Conservation (phyloP, 1,284 basidiomycete species). For the Pyrrhoderma noxium region DNA sequence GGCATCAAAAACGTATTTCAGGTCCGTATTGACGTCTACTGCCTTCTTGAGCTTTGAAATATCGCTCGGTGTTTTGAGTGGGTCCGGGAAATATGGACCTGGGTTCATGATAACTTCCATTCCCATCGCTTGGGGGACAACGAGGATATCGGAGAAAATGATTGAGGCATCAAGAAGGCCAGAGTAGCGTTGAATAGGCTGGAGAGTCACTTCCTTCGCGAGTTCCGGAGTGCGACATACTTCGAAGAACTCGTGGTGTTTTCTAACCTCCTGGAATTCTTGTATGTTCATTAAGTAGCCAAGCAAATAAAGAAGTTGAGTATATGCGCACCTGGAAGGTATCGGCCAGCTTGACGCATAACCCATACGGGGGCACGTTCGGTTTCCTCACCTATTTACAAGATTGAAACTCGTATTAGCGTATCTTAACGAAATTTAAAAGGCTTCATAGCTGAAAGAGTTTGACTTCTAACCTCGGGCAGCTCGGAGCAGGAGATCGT, state of each 20-base stretch:
- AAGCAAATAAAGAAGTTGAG: neutral
- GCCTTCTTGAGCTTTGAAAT: constrained; percentile 48
- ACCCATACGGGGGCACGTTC: constrained; percentile 97
- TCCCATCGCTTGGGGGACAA: constrained; percentile 92
- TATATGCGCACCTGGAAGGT: constrained; percentile 69
- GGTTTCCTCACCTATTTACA: constrained; percentile 65
- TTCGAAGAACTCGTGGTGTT: constrained; percentile 87
- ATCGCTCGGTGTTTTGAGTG: constrained; percentile 73
- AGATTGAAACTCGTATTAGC: constrained; percentile 3
- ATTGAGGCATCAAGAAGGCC: constrained; percentile 88
- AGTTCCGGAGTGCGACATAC: constrained; percentile 84
- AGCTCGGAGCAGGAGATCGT: constrained; percentile 86
- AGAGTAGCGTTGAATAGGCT: constrained; percentile 83
- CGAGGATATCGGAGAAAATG: constrained; percentile 96
- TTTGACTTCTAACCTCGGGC: constrained; percentile 54
- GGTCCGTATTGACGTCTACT: constrained; percentile 74
- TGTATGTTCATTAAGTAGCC: constrained; percentile 23
- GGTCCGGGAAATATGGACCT: constrained; percentile 80
- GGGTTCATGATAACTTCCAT: constrained; percentile 93
- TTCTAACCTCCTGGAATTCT: constrained; percentile 85
- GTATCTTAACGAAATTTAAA: too few species aligned
- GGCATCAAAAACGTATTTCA: constrained; percentile 88
- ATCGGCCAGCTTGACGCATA: constrained; percentile 97
- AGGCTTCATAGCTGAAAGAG: too few species aligned
- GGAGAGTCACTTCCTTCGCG: constrained; percentile 82